phyloP scores from a whole-genome alignment of 768 basidiomycete genomes.

The Amanita inopinata region DNA sequence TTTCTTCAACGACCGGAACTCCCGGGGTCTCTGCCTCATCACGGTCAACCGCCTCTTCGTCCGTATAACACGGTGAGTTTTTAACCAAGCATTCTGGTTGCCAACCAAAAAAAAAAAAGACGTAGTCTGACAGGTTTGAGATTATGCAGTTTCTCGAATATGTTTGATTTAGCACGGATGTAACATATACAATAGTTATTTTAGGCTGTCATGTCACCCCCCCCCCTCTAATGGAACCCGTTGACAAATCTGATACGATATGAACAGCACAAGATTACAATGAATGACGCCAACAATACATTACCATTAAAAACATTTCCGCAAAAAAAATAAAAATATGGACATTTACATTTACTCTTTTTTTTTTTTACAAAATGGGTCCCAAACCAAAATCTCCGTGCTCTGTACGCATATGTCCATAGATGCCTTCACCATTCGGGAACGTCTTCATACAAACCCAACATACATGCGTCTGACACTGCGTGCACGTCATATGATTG shows the following conservation, averaged over 20 bases:
- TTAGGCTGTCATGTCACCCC: too few species aligned
- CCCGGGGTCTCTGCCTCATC: constrained; percentile 49
- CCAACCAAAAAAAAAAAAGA: neutral
- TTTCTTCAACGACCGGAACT: constrained; percentile 45
- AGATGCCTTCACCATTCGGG: constrained; percentile 58
- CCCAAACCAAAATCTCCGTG: constrained; percentile 58
- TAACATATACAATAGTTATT: too few species aligned
- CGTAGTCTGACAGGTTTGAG: constrained; percentile 1
- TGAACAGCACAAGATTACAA: too few species aligned
- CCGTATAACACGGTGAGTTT: constrained; percentile 48
- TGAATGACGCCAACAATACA: too few species aligned
- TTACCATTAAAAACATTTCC: too few species aligned
- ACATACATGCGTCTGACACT: constrained; percentile 70
- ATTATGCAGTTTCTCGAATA: constrained; percentile 2
- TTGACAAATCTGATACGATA: too few species aligned
- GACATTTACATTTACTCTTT: neutral
- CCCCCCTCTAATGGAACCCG: too few species aligned
- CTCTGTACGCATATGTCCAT: constrained; percentile 59
- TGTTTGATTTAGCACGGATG: constrained; percentile 1
- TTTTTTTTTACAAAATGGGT: constrained; percentile 11
- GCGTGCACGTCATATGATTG: constrained; percentile 74
- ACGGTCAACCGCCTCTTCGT: constrained; percentile 39
- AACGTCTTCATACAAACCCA: constrained; percentile 75
- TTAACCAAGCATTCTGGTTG: neutral
- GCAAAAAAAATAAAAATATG: constrained; percentile 13